phyloP scores from a whole-genome alignment of 805 yeast genomes.

The Clavispora phyllophila region DNA sequence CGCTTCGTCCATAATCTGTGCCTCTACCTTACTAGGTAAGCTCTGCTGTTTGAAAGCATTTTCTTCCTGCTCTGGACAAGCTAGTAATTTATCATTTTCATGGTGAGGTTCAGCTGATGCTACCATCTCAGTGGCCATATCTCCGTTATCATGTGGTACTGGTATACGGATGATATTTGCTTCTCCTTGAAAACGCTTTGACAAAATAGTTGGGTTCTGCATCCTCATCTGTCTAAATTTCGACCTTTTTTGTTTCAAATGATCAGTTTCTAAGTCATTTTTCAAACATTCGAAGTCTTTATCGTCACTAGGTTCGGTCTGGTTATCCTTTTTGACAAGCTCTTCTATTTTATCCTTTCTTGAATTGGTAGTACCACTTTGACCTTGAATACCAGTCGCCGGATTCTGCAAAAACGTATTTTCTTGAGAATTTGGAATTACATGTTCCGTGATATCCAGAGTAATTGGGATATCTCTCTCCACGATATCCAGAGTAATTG shows the following conservation, averaged over 20 bases:
- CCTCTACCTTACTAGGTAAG: background rate
- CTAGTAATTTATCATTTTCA: too few relatives aligned
- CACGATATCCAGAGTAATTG: background rate
- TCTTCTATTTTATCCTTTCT: background rate
- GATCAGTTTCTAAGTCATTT: background rate
- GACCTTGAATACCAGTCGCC: background rate
- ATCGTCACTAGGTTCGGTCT: background rate
- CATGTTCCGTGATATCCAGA: background rate
- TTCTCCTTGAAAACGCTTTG: background rate
- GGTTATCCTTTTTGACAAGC: background rate
- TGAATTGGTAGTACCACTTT: too few relatives aligned
- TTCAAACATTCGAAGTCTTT: conserved; percentile 1
- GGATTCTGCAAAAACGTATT: background rate
- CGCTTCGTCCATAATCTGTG: background rate
- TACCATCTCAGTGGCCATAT: too few relatives aligned
- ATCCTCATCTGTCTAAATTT: conserved; percentile 10
- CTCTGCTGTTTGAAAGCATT: too few relatives aligned
- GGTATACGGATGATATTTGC: background rate
- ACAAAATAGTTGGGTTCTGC: conserved; percentile 3
- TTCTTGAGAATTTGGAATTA: background rate
- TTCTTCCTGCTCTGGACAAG: too few relatives aligned
- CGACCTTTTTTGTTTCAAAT: conserved; percentile 4
- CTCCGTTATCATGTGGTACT: background rate
- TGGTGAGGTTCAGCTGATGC: too few relatives aligned
- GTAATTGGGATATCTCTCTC: background rate